These are phyloP conservation scores for Alisma plantagoaquatica DNA, from an alignment of 106 monocot species.

Conservation along the genomic window DNA sequence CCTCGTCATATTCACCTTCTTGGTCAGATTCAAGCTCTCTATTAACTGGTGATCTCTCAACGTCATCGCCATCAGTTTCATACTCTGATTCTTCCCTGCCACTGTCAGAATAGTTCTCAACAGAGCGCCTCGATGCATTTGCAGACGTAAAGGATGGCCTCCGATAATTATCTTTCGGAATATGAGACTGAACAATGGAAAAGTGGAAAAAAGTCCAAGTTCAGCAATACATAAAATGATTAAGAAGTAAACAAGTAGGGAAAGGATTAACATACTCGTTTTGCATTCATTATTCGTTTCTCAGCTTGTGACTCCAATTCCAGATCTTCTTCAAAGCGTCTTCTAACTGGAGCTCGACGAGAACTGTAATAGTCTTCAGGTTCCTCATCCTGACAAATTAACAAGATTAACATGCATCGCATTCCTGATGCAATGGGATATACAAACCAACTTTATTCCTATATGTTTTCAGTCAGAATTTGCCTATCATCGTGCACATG, in stretches of 20 bases:
- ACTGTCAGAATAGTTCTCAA: constrained; percentile 64
- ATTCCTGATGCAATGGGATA: no score
- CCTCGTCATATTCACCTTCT: constrained; percentile 77
- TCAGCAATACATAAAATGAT: not conserved
- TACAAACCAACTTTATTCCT: no score
- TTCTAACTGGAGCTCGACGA: constrained; percentile 37
- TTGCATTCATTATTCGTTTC: constrained; percentile 74
- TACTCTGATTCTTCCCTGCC: constrained; percentile 91
- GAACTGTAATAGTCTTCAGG: constrained; percentile 56
- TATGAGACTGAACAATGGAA: constrained; percentile 40
- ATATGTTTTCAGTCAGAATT: no score
- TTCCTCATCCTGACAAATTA: constrained; percentile 63
- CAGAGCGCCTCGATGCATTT: constrained; percentile 36
- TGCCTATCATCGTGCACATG: no score
- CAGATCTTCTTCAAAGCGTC: constrained; percentile 71
- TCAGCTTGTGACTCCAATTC: constrained; percentile 79
- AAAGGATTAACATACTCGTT: constrained; percentile 28
- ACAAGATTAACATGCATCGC: no score
- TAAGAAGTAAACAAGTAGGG: not conserved
- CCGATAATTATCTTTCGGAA: constrained; percentile 27
- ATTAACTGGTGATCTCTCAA: constrained; percentile 34
- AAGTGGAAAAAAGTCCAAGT: not conserved
- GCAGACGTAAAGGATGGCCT: constrained; percentile 33
- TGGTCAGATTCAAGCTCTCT: constrained; percentile 33
- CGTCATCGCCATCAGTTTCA: constrained; percentile 84